phyloP scores from a whole-genome alignment of 2,329 filamentous ascomycete genomes.

The Neoarthrinium moseri region DNA sequence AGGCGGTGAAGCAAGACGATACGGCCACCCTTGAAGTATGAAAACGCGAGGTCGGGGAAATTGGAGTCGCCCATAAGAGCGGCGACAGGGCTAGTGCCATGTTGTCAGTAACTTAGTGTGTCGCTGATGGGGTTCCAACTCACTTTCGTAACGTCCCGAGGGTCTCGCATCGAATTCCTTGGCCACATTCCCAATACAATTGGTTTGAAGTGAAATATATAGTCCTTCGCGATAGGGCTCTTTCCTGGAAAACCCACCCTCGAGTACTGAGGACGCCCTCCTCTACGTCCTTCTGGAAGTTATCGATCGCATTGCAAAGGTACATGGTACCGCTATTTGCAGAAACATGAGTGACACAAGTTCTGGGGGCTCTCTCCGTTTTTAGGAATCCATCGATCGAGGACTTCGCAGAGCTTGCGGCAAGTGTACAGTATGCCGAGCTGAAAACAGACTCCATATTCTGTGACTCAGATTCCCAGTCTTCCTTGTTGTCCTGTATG shows the following conservation, averaged over 20 bases:
- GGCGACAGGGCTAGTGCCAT: constrained; percentile 3
- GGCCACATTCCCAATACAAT: constrained; percentile 25
- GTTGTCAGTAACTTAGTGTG: background rate
- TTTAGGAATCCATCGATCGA: constrained; percentile 4
- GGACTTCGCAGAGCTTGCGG: constrained; percentile 4
- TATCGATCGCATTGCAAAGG: constrained; percentile 13
- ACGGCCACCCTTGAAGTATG: constrained; percentile 4
- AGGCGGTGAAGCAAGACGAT: constrained; percentile 1
- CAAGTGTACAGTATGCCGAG: constrained; percentile 3
- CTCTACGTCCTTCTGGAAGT: constrained; percentile 21
- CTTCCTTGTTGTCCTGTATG: background rate
- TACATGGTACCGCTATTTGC: background rate
- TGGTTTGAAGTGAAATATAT: constrained; percentile 26
- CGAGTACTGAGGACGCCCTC: constrained; percentile 17
- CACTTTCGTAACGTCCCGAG: constrained; percentile 8
- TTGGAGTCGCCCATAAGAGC: constrained; percentile 11
- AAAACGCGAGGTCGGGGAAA: constrained; percentile 1
- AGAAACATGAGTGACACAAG: background rate
- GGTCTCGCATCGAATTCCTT: constrained; percentile 10
- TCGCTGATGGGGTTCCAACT: background rate
- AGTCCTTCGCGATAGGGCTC: constrained; percentile 21
- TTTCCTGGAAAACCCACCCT: constrained; percentile 28
- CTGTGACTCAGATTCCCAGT: constrained; percentile 2
- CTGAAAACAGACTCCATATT: constrained; percentile 8
- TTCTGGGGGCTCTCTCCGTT: background rate